phyloP scores from a whole-genome alignment of 306 rosid species.

The Hippophae tibetana region DNA sequence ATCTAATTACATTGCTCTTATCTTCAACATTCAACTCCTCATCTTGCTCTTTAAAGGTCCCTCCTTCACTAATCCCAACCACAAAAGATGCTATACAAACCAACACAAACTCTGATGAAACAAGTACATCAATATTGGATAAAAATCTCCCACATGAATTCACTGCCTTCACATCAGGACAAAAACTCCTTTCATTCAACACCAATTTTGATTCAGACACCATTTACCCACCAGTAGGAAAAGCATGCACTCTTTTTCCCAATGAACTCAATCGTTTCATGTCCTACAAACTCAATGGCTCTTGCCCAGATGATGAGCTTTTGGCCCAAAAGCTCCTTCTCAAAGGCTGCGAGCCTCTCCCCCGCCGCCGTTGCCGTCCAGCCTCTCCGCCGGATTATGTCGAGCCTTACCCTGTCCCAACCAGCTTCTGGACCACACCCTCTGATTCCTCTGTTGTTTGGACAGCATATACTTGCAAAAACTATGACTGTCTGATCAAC shows the following conservation, averaged over 20 bases:
- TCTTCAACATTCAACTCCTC: constrained; percentile 23
- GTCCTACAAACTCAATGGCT: constrained; percentile 36
- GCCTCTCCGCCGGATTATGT: constrained; percentile 12
- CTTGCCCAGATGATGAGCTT: constrained; percentile 45
- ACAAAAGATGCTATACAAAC: not conserved
- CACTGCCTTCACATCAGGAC: constrained; percentile 26
- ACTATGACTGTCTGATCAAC: constrained; percentile 33
- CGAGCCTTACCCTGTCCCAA: constrained; percentile 26
- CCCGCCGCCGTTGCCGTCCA: constrained; percentile 37
- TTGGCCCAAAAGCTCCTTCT: constrained; percentile 40
- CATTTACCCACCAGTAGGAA: constrained; percentile 25
- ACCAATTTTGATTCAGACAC: constrained; percentile 30
- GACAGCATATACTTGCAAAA: constrained; percentile 41
- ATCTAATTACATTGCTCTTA: constrained; percentile 26
- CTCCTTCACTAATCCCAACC: not conserved
- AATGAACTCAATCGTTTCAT: constrained; percentile 28
- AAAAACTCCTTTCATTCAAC: constrained; percentile 29
- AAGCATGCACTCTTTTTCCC: constrained; percentile 30
- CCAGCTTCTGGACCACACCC: constrained; percentile 34
- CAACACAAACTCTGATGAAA: too few relatives aligned
- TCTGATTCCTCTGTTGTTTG: constrained; percentile 34
- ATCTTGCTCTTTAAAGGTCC: constrained; percentile 11
- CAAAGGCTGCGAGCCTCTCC: constrained; percentile 45
- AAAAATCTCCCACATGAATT: constrained; percentile 24
- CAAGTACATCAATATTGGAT: not conserved